Evolutionary conservation across 495 filamentous ascomycete genomes (phyloP), one percentile per base, ranked within the genome.

Genomic region (Annulohypoxylon stygium): DNA sequence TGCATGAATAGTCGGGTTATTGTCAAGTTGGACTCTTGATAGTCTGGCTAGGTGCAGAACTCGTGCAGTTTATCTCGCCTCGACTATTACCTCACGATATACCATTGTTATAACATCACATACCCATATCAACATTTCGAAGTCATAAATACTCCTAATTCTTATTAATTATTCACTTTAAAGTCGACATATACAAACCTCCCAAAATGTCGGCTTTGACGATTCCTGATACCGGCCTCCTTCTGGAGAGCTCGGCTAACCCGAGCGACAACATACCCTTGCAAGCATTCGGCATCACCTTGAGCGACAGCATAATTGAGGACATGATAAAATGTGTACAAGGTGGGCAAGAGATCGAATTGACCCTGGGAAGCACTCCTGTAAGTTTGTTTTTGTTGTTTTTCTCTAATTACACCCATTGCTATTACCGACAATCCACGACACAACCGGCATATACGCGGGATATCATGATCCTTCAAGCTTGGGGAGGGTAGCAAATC

Each of bases 321-420:
- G 88, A 93, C 34, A 87, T 94, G 80, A 90, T 93, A 65, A 86
- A 88, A 70, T 88, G 85, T 73, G 86, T 92, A 20, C 86, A 88
- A 47, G 83, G 88, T 78, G 87, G 90, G 34, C 86, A 89, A 66
- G 87, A 86, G 53, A 78, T 90, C 41, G 83, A 88, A 80, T 82
- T 90, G 81, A 86, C 83, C 3, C 78, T 90, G 74, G 88, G 88
- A 48, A 83, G 79, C 74, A 80, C 73, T 74, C 86, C 88, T 2
- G 88, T 90, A 86, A 85, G 88, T 82, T 69, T 60, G 65, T 37
- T 75, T 45, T 43, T 45, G 9, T 60, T 65, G 55, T 60, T 58
- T 70, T 70, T 70, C 60, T 71, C 57, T 33, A 30, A 34, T 16
- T 53, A 1, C 30, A 45, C n/a, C 47, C 64, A 39, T 65, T 69